Base-by-base conservation (phyloP, 331 rosid species). In the Acacia concinna region DNA sequence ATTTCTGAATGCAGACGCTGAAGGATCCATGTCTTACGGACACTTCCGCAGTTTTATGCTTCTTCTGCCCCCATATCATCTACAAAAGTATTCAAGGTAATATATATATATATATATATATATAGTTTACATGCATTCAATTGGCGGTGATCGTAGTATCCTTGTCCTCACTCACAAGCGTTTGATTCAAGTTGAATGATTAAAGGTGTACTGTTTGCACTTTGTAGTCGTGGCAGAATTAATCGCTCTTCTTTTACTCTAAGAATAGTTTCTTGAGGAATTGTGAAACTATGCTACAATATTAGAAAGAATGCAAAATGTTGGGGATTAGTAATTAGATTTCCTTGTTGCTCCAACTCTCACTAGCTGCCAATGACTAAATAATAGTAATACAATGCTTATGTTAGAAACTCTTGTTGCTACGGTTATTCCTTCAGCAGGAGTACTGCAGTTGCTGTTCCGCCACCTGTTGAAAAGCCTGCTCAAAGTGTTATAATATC, bases 11-110 rank as follows among this genome's bases (percentile, higher is more conserved):
- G 98, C 96, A 17, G 96, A 95, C 79, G 84, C 89, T 4, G 91
- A 92, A 79, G 99, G 89, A 71, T 90, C 99, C 68, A 90, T 96
- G 64, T 90, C 99, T 64, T 93, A 96, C 86, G 94, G 98, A 43
- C 98, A 91, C 90, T 96, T 96, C 59, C 93, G 98, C 46, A 93
- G 93, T 85, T 96, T 93, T 86, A 96, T 96, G 99, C 93, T 96
- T 73, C 79, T 96, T 64, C 99, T 96, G 70, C 98, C 99, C 49
- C 91, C 97, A 65, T 94, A 96, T 75, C 90, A 98, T 66, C 92
- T 91, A 81, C 97, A 91, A 79, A 97, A 93, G 57, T 98, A 96
- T 90, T 93, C 98, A 71, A 87, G 99, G 99, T 93, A 20, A 38
- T 38, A 8, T 3, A 32, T 32, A 32, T 5, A 32, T 5, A 32